Evolutionary conservation across 2,329 filamentous ascomycete species (phyloP), one percentile per base, ranked within the genome.

Genomic region (Colletotrichum sp.): DNA sequence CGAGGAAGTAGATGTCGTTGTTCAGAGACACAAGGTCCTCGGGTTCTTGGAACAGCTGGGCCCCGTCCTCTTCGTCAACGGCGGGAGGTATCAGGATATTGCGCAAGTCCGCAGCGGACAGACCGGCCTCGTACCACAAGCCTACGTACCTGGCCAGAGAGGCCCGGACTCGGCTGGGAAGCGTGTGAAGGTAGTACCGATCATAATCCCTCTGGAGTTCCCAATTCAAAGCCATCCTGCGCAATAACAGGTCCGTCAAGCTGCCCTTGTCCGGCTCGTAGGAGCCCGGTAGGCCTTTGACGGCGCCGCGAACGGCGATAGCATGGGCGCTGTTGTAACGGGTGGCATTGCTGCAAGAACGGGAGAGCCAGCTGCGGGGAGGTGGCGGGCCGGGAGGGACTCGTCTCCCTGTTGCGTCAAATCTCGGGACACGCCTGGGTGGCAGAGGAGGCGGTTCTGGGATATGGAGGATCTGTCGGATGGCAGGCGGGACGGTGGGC

Each of bases 401-500:
- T 71, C 90, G 87, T 72, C 88, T 85, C 21, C 90, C 90, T 80
- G 85, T 83, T 18, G 81, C 81, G 79, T 89, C 89, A 57, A 88
- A 83, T 75, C 85, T 82, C 74, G 81, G 81, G 28, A 84, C 84
- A 59, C 87, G 85, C 72, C 90, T 86, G 30, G 90, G 89, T 30
- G 82, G 82, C 32, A 89, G 90, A 12, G 86, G 82, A 28, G 90
- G 90, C 32, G 89, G 89, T 79, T 92, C 90, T 75, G 90, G 90
- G 72, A 92, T 87, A 79, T 91, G 88, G 68, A 93, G 88, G 75
- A 93, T 89, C 76, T 89, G 87, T 75, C 90, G 89, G 79, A 93
- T 88, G 69, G 87, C 85, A 6, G 92, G 91, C 69, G 91, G 92
- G 4, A 93, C 87, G 72, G 82, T 82, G 65, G 83, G 80, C 71